Percentiles rank a stretch among this genome's conserved stretches.
These are phyloP conservation scores for Xanthoconium separans DNA, from an alignment of 1,284 basidiomycete species.

Conservation along the genomic window DNA sequence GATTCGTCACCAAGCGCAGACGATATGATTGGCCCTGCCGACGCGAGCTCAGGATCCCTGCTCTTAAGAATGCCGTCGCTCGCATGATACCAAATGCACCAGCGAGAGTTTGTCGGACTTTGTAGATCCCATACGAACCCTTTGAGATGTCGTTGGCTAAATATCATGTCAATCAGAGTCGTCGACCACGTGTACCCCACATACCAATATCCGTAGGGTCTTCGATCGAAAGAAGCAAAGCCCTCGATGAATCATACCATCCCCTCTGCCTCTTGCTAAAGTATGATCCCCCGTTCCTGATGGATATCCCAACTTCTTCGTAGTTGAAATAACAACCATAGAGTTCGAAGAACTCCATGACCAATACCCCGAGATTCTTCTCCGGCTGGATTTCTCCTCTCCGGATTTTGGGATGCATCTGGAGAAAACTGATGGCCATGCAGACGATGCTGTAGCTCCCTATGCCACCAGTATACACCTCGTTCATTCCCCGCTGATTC, in stretches of 20 bases:
- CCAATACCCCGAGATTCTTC: constrained; percentile 86
- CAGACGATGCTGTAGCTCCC: constrained; percentile 96
- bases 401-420: constrained; percentile 96
- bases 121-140: constrained; percentile 82
- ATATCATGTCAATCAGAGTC: constrained; percentile 4
- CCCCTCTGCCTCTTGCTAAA: constrained; percentile 79
- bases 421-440: constrained; percentile 89
- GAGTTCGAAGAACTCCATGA: constrained; percentile 96
- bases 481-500: constrained; percentile 90
- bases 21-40: constrained; percentile 46
- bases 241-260: constrained; percentile 67
- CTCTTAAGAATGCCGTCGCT: constrained; percentile 59
- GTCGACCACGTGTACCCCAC: constrained; percentile 33
- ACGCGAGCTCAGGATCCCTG: constrained; percentile 56
- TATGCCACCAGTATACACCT: constrained; percentile 93
- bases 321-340: constrained; percentile 95
- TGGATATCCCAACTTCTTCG: constrained; percentile 85
- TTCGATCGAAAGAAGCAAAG: constrained; percentile 80
- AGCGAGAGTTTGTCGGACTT: constrained; percentile 80
- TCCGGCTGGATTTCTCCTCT: constrained; percentile 84
- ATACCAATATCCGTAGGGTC: constrained; percentile 90
- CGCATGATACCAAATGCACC: constrained; percentile 88
- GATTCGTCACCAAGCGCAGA: constrained; percentile 46
- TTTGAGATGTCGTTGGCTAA: constrained; percentile 91
- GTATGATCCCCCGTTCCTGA: constrained; percentile 83